Evolutionary conservation across 2,329 filamentous ascomycete species (phyloP).

Genomic region (Neofusicoccum parvum): DNA sequence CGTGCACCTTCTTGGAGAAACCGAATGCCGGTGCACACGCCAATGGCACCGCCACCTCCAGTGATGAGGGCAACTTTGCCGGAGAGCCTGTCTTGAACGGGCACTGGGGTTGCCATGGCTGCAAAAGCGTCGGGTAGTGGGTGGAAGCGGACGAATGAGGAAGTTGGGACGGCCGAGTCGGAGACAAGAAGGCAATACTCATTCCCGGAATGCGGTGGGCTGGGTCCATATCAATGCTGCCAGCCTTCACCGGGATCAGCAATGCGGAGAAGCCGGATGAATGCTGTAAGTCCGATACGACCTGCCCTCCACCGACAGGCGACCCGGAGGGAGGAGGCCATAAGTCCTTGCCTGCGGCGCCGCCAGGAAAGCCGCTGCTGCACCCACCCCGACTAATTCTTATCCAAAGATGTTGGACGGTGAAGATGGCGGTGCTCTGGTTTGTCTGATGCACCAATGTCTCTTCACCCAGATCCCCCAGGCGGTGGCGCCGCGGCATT

Average conservation of each 20-base stretch:
- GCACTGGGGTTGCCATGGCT: slow-evolving; percentile 23
- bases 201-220: not conserved
- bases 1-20: slow-evolving; percentile 42
- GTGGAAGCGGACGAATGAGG: not conserved
- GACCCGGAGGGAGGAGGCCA: too few relatives aligned
- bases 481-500: too few relatives aligned
- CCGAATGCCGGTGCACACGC: slow-evolving; percentile 39
- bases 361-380: not conserved
- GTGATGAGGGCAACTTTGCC: slow-evolving; percentile 38
- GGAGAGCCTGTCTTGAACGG: slow-evolving; percentile 34
- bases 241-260: not conserved
- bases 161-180: not conserved
- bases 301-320: not conserved
- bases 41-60: slow-evolving; percentile 36
- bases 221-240: not conserved
- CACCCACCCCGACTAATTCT: too few relatives aligned
- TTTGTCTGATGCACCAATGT: too few relatives aligned
- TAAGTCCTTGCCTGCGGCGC: not conserved
- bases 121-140: not conserved
- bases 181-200: not conserved
- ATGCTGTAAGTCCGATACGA: not conserved
- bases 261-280: not conserved
- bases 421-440: too few relatives aligned
- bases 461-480: too few relatives aligned
- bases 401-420: too few relatives aligned